phyloP scores from a whole-genome alignment of 2,329 filamentous ascomycete genomes.

The Aspergillus fijiensis region DNA sequence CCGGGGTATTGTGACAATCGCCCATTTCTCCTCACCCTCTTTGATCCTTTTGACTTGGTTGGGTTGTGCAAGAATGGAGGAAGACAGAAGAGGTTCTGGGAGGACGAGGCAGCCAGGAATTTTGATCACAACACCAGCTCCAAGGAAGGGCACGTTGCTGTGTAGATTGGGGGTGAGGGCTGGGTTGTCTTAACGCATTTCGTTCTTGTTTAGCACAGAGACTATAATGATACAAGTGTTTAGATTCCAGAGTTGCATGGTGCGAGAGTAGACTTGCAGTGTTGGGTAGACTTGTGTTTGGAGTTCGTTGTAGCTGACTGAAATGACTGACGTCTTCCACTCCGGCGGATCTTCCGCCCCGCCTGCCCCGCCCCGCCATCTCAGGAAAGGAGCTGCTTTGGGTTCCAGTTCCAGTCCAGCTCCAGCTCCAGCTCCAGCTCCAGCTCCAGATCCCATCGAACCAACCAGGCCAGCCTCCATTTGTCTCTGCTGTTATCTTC shows the following conservation, averaged over 20 bases:
- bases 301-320: too few species aligned
- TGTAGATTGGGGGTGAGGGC: neutral
- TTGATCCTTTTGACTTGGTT: constrained; percentile 46
- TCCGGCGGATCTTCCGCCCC: constrained; percentile 12
- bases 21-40: constrained; percentile 43
- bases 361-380: constrained; percentile 13
- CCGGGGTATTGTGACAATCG: constrained; percentile 52
- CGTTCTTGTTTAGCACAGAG: neutral
- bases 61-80: constrained; percentile 38
- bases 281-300: too few species aligned
- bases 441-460: neutral
- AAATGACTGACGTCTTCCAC: constrained; percentile 15
- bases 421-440: neutral
- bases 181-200: neutral
- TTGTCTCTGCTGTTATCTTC: neutral
- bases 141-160: neutral
- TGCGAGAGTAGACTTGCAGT: too few species aligned
- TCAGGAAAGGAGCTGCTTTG: constrained; percentile 1
- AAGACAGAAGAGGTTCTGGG: constrained; percentile 43
- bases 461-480: neutral
- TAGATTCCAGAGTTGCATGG: too few species aligned
- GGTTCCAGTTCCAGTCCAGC: too few species aligned
- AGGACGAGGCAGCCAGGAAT: constrained; percentile 17
- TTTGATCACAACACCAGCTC: neutral
- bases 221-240: too few species aligned